Percentiles rank a stretch among this genome's conserved stretches.
phyloP scores from a whole-genome alignment of 1,284 basidiomycete genomes.

The Cutaneotrichosporon cutaneum region DNA sequence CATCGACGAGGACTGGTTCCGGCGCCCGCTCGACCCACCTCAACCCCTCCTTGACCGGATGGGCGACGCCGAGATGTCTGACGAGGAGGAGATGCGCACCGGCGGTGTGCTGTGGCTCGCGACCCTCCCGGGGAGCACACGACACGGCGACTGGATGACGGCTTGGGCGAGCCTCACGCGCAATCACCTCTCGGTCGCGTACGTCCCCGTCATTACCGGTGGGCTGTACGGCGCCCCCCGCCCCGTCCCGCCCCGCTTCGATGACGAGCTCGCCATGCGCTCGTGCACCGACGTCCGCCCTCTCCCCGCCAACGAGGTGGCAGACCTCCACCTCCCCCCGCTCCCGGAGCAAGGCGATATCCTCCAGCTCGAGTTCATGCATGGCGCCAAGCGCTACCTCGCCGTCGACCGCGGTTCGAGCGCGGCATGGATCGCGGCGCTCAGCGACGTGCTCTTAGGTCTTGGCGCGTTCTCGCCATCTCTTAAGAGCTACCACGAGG shows the following conservation, averaged over 20 bases:
- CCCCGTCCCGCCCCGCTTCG: slow-evolving; percentile 32
- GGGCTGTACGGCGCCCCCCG: slow-evolving; percentile 18
- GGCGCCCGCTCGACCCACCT: slow-evolving; percentile 28
- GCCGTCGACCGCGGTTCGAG: slow-evolving; percentile 46
- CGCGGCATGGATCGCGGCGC: slow-evolving; percentile 46
- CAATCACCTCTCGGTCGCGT: slow-evolving; percentile 28
- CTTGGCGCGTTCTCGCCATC: slow-evolving; percentile 36
- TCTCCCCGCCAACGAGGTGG: slow-evolving; percentile 43
- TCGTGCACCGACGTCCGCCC: slow-evolving; percentile 45
- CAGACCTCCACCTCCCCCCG: slow-evolving; percentile 36
- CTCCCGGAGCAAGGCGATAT: slow-evolving; percentile 45
- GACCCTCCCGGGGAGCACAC: slow-evolving; percentile 27
- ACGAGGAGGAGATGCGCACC: slow-evolving; percentile 25
- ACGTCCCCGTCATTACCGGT: slow-evolving; percentile 15
- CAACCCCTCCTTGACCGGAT: slow-evolving; percentile 31
- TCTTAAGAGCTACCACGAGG: neutral
- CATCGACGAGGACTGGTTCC: slow-evolving; percentile 22
- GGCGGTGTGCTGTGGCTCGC: slow-evolving; percentile 40
- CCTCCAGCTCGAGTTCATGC: slow-evolving; percentile 42
- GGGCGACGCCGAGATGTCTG: slow-evolving; percentile 44
- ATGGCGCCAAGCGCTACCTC: slow-evolving; percentile 42
- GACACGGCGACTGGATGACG: slow-evolving; percentile 43
- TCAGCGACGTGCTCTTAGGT: slow-evolving; percentile 44
- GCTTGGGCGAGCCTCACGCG: slow-evolving; percentile 38
- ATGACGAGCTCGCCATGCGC: slow-evolving; percentile 27